Evolutionary conservation across 2,329 filamentous ascomycete species (phyloP).

Genomic region (Thielaviopsis euricoi): DNA sequence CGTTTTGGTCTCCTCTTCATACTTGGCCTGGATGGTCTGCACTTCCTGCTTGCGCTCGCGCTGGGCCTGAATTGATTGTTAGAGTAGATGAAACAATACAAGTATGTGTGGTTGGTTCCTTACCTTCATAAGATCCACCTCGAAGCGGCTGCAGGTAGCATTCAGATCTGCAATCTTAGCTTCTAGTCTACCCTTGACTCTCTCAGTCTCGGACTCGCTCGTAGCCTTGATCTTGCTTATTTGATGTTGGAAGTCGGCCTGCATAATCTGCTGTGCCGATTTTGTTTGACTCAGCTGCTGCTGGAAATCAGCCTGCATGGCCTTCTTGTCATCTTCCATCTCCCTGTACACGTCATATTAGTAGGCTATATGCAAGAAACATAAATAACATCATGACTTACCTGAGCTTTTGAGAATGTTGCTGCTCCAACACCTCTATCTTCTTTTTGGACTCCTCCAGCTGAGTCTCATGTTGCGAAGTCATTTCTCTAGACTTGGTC

Average conservation of each 20-base stretch:
- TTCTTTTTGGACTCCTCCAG: slow-evolving; percentile 14
- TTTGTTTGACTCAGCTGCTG: slow-evolving; percentile 28
- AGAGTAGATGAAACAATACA: not conserved
- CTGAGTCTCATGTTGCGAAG: slow-evolving; percentile 2
- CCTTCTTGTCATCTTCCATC: slow-evolving; percentile 13
- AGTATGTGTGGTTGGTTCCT: slow-evolving; percentile 1
- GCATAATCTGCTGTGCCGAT: slow-evolving; percentile 15
- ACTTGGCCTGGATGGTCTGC: slow-evolving; percentile 30
- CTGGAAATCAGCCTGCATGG: slow-evolving; percentile 17
- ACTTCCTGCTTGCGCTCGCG: slow-evolving; percentile 45
- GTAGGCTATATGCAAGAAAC: not conserved
- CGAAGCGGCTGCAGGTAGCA: slow-evolving; percentile 41
- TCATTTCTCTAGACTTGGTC: not conserved
- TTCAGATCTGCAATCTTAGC: slow-evolving; percentile 48
- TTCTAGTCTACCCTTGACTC: slow-evolving; percentile 32
- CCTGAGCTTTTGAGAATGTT: slow-evolving; percentile 7
- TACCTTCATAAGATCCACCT: slow-evolving; percentile 46
- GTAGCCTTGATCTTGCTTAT: slow-evolving; percentile 30
- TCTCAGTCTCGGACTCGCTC: slow-evolving; percentile 32
- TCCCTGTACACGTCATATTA: slow-evolving; percentile 1
- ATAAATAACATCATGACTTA: not conserved
- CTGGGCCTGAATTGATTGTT: slow-evolving; percentile 28
- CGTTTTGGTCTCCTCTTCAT: slow-evolving; percentile 13
- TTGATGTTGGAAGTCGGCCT: slow-evolving; percentile 21
- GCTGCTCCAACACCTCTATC: slow-evolving; percentile 14